Base-by-base conservation (phyloP, 129 eudicot genomes). In the Solidago caesia region DNA sequence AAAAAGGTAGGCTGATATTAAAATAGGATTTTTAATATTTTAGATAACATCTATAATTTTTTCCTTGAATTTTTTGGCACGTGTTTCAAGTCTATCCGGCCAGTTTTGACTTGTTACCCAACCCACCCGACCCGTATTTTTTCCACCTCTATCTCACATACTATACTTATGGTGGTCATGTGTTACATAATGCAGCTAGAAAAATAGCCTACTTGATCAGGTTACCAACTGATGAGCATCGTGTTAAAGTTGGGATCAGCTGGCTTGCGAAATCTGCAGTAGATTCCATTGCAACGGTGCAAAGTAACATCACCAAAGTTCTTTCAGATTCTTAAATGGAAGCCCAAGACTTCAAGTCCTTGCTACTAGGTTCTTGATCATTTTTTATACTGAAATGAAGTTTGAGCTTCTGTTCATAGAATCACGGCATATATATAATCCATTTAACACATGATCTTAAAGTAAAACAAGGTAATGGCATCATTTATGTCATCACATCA, bases 191-290 rank as follows among this genome's bases (percentile, higher is more conserved):
- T 84, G 83, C 94, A 95, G 99, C 96, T 59, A 82, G 97, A 78
- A 95, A 95, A 76, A 64, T 95, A 68, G 96, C 96, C 39, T 95
- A 91, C 85, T 77, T 95, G 77, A 82, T 82, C 71, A 79, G 99
- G 78, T 73, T 95, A 64, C 99, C 99, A 44, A 95, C 99, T 0
- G 92, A 95, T 66, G 96, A 95, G 79, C 99, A 95, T 63, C 85
- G 91, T 1, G 48, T 91, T 7, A 91, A 89, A 88, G 99, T 95
- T 67, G 99, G 99, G 25, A 70, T 95, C 55, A 95, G 97, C 77
- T 95, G 99, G 99, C 82, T 95, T 52, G 72, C 92, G 10, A 95
- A 95, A 81, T 82, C 97, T 49, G 94, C 94, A 2, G 84, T 95
- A 11, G 97, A 91, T 33, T 88, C 96, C 0, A 82, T 88, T 73